Evolutionary conservation across 1,284 basidiomycete genomes (phyloP), one percentile per base, ranked within the genome.

Genomic region (Moniliophthora roreri): DNA sequence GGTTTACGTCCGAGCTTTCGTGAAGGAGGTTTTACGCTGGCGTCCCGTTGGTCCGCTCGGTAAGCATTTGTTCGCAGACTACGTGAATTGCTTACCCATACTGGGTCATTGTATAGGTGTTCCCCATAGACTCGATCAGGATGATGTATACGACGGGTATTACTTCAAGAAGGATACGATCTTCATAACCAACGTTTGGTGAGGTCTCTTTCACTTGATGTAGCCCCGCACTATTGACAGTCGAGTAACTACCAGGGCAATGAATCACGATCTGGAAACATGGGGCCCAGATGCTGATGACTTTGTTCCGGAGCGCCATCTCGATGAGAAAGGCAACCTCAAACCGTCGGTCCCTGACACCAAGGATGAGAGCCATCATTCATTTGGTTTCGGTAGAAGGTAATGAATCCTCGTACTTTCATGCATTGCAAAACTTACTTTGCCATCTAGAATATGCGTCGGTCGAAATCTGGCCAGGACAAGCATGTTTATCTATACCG

Each of bases 1-100:
- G 16, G 63, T 65, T 1, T 71, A 69, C 54, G 57, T 69, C 16
- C 57, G 65, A 39, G 66, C 67, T 1, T 49, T 67, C 7, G 55
- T 69, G 3, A 61, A 66, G 21, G 71, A 73, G 55, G 59, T 64
- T 3, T 44, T 69, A 40, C 53, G 69, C 15, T 70, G 67, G 67
- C 38, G 54, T 13, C 53, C 52, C 7, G 44, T 49, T 24, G 15
- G 51, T 20, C 57, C 57, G 1, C 13, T 51, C 6, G 54, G 57
- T 52, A 49, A 49, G 13, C 9, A 15, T 10, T 44, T 28, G 2
- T 13, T n/a, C n/a, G 18, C 16, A 21, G 16, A n/a, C 15, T 3
- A 13, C 10, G 26, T 5, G 28, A 4, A 23, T 9, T 13, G 11
- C 24, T 24, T 16, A 16, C n/a, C n/a, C 10, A 16, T 6, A 16